Evolutionary conservation across 371 early-diverging fungal genomes (phyloP), one percentile per base, ranked within the genome.

Genomic region (Zopfochytrium polystomum): DNA sequence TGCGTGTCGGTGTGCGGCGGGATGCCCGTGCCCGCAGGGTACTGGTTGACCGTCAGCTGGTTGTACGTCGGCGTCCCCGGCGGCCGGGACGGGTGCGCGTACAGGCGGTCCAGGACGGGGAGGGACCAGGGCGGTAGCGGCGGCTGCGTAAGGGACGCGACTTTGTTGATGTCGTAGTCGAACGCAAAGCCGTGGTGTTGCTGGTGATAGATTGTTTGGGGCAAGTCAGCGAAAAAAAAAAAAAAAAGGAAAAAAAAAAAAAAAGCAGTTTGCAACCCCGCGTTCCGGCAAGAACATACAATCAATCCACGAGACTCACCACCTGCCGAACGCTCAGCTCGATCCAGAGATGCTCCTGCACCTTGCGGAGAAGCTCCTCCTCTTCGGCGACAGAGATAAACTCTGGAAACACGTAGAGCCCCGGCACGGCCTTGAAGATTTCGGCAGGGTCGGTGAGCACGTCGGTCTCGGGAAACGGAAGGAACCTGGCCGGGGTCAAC

Each of bases 21-120:
- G 18, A 83, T 83, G 2, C 83, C 83, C 25, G 75, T 47, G 26
- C 80, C 79, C 0, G 76, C 67, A 26, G 66, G 55, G 67, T 83
- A 83, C 35, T 76, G 60, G 65, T 80, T 78, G 58, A 81, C 59
- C 9, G 83, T 80, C 29, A 80, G 74, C 59, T 81, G 81, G 30
- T 23, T n/a, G 33, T 27, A 27, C 29, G n/a, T 46, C 1, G 67
- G 63, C 44, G 64, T 68, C 11, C 38, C 38, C 38, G 38, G 38
- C 38, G 38, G 38, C 18, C 7, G 38, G 38, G 7, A 7, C 38
- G 38, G 38, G 25, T 49, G 33, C 9, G 11, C 2, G 22, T 18
- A 26, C 46, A 71, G 63, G 9, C 72, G 60, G 13, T 55, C 52
- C 33, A 81, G 60, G 33, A 72, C 29, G 11, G 60, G 43, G 23